These are phyloP conservation scores for Buddleja alternifolia DNA, from an alignment of 257 asterid genomes.

Conservation along the genomic window DNA sequence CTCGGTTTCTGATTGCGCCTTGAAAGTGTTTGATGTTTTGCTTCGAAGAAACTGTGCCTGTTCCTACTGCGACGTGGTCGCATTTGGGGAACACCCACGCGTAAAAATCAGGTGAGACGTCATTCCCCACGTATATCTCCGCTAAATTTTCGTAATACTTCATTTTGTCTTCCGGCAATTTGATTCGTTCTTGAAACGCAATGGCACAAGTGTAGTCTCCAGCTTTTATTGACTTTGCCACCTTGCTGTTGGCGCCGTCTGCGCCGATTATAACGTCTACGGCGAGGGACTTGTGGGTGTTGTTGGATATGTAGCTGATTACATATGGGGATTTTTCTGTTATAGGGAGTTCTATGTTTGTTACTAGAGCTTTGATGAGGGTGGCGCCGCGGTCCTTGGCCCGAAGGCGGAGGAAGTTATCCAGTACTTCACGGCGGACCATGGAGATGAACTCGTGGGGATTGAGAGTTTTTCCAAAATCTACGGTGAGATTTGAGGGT, in stretches of 20 bases:
- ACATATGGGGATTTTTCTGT: conserved; percentile 50
- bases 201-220: conserved; percentile 75
- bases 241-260: conserved; percentile 87
- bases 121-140: conserved; percentile 77
- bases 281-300: conserved; percentile 40
- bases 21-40: conserved; percentile 57
- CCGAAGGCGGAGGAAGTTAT: conserved; percentile 69
- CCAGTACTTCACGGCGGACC: conserved; percentile 90
- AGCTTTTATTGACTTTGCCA: conserved; percentile 75
- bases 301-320: conserved; percentile 54
- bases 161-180: conserved; percentile 71
- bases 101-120: conserved; percentile 87
- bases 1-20: conserved; percentile 50
- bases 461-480: conserved; percentile 70
- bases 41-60: conserved; percentile 62
- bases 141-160: conserved; percentile 73
- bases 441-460: conserved; percentile 77
- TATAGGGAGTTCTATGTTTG: conserved; percentile 50
- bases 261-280: conserved; percentile 83
- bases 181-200: conserved; percentile 77
- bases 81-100: conserved; percentile 93
- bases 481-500: conserved; percentile 77
- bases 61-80: conserved; percentile 90
- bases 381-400: conserved; percentile 67
- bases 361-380: conserved; percentile 64